phyloP scores from a whole-genome alignment of 345 rosid species.

The Leavenworthia alabamica region DNA sequence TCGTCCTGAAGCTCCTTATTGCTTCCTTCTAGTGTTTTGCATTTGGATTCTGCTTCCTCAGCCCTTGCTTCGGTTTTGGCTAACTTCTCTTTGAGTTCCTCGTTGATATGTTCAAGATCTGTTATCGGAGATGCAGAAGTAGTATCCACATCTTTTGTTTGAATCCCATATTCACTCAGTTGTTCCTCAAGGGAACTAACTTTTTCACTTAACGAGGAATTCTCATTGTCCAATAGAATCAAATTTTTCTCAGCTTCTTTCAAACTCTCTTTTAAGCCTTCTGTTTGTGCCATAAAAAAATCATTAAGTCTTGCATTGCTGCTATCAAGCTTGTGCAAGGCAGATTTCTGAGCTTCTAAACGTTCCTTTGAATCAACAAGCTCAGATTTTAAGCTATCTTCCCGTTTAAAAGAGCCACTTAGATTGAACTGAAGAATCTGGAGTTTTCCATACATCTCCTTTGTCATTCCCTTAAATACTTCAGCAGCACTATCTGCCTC shows the following conservation, averaged over 20 bases:
- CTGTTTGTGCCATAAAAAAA: constrained; percentile 43
- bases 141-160: constrained; percentile 36
- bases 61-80: constrained; percentile 46
- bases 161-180: constrained; percentile 41
- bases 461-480: constrained; percentile 57
- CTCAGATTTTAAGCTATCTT: constrained; percentile 44
- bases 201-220: constrained; percentile 44
- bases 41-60: constrained; percentile 47
- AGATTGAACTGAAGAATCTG: constrained; percentile 61
- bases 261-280: constrained; percentile 48
- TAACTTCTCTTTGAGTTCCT: constrained; percentile 41
- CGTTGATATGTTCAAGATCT: constrained; percentile 35
- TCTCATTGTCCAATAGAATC: constrained; percentile 47
- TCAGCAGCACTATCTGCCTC: constrained; percentile 70
- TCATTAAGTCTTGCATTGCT: constrained; percentile 39
- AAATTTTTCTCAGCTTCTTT: constrained; percentile 50
- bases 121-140: constrained; percentile 28
- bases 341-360: constrained; percentile 49
- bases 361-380: constrained; percentile 37
- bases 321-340: constrained; percentile 47
- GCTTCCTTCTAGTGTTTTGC: constrained; percentile 39
- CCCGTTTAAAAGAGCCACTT: constrained; percentile 57
- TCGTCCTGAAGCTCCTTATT: constrained; percentile 48
- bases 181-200: constrained; percentile 47
- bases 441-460: constrained; percentile 57